Conservation (phyloP, 306 rosid species). For the Luffa acutangula region DNA sequence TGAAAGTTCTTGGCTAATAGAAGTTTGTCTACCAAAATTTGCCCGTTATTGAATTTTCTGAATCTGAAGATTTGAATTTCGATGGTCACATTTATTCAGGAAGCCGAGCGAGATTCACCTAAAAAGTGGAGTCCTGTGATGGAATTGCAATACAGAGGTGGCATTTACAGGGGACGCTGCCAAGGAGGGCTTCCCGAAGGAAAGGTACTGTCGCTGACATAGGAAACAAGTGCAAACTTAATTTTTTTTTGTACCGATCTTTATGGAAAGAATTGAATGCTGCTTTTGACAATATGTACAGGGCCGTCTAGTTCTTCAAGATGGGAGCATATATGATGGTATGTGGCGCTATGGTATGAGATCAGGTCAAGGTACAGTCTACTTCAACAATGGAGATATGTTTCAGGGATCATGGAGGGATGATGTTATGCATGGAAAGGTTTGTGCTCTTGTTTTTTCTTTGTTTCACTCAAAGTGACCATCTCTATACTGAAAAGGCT, state of each 20-base stretch:
- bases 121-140: constrained; percentile 79
- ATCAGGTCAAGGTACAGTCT: constrained; percentile 81
- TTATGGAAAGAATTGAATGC: background rate
- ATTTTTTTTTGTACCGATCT: background rate
- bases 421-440: constrained; percentile 96
- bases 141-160: constrained; percentile 90
- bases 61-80: constrained; percentile 13
- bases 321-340: constrained; percentile 93
- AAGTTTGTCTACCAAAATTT: background rate
- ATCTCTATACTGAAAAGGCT: background rate
- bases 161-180: constrained; percentile 76
- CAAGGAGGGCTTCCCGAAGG: constrained; percentile 99
- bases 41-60: background rate
- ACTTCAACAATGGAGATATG: constrained; percentile 83
- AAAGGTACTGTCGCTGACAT: constrained; percentile 37
- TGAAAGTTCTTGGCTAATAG: constrained; percentile 19
- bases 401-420: constrained; percentile 99
- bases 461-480: background rate
- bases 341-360: constrained; percentile 84
- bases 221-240: background rate
- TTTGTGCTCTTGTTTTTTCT: constrained; percentile 16
- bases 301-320: constrained; percentile 74
- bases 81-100: constrained; percentile 30
- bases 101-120: constrained; percentile 84
- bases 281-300: constrained; percentile 19